Evolutionary conservation across 148 eudicot species (phyloP).

Genomic region (Camellia sinensis): DNA sequence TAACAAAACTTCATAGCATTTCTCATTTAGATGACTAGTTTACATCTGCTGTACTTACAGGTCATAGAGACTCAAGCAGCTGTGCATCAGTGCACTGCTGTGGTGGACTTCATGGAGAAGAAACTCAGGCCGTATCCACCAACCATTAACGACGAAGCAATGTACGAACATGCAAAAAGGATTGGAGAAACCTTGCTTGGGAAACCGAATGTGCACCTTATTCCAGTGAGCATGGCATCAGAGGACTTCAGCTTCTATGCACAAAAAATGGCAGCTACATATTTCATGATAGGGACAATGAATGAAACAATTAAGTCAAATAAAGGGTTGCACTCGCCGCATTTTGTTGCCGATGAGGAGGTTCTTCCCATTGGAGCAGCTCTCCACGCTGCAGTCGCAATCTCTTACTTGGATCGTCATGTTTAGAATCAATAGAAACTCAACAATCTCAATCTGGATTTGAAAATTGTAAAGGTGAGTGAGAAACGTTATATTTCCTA

Average conservation of each 20-base stretch:
- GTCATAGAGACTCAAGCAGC: conserved; percentile 39
- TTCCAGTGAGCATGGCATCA: conserved; percentile 27
- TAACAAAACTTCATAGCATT: neutral
- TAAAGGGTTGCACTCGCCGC: conserved; percentile 29
- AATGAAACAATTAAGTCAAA: conserved; percentile 22
- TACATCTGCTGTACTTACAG: conserved; percentile 11
- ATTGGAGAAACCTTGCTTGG: conserved; percentile 35
- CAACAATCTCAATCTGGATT: neutral
- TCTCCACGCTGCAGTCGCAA: conserved; percentile 41
- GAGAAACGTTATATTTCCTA: too few species aligned
- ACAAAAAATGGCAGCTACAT: conserved; percentile 27
- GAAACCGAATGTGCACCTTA: conserved; percentile 23
- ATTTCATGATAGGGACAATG: conserved; percentile 26
- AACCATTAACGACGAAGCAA: conserved; percentile 24
- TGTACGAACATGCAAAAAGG: conserved; percentile 28
- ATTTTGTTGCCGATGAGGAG: conserved; percentile 39
- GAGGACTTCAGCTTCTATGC: conserved; percentile 52
- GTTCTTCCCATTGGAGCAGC: conserved; percentile 49
- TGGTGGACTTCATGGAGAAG: conserved; percentile 45
- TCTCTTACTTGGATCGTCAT: conserved; percentile 27
- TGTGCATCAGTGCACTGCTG: conserved; percentile 34
- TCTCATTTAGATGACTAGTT: neutral
- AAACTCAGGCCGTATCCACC: conserved; percentile 32
- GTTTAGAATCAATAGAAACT: neutral
- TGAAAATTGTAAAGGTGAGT: neutral